These are phyloP conservation scores for Ophiocordyceps polyrhachis-furcata DNA, from an alignment of 2,329 filamentous ascomycete species.

Conservation along the genomic window DNA sequence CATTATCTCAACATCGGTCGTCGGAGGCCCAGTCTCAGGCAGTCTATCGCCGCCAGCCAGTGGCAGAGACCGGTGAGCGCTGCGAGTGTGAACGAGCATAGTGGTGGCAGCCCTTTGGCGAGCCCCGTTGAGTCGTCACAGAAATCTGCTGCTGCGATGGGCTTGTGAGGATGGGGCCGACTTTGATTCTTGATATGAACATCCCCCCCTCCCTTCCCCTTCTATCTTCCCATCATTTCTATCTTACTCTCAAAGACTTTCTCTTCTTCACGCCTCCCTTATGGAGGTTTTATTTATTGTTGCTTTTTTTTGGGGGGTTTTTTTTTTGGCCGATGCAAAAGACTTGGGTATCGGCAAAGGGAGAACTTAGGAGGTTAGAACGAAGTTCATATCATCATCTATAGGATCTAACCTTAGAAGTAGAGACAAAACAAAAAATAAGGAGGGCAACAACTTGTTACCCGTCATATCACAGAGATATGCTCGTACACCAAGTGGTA, in stretches of 20 bases:
- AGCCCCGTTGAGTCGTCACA: neutral
- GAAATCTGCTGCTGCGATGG: slow-evolving; percentile 1
- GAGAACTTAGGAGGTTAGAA: slow-evolving; percentile 1
- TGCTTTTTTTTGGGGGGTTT: no score
- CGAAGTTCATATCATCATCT: neutral
- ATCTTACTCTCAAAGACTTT: no score
- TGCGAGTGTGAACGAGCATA: neutral
- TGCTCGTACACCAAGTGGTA: neutral
- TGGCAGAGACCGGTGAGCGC: neutral
- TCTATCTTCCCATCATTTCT: no score
- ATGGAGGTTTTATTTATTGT: no score
- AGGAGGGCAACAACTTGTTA: neutral
- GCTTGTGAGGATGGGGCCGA: neutral
- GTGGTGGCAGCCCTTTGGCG: neutral
- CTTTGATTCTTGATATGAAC: no score
- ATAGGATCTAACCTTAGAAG: neutral
- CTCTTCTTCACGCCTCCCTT: no score
- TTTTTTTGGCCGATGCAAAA: slow-evolving; percentile 2
- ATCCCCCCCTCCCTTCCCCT: no score
- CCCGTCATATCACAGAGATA: neutral
- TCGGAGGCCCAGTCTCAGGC: slow-evolving; percentile 6
- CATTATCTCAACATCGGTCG: slow-evolving; percentile 28
- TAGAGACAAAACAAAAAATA: neutral
- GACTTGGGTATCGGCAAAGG: slow-evolving; percentile 7
- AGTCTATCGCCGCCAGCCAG: no score